Percentiles rank a stretch among this genome's conserved stretches.
Evolutionary conservation across 768 basidiomycete species (phyloP).

Genomic region (Serendipita sp.): DNA sequence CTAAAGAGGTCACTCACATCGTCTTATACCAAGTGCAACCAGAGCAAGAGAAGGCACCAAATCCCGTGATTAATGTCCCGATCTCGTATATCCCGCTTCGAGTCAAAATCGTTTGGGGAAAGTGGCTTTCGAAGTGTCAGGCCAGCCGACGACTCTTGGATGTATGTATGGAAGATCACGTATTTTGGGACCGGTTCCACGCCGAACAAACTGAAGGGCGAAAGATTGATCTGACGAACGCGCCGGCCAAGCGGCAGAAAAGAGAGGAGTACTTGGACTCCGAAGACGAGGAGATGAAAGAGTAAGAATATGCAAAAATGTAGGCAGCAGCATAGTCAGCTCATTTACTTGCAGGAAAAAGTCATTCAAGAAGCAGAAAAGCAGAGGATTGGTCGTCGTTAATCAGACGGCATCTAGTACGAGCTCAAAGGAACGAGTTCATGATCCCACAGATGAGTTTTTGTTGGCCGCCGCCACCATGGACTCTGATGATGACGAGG

Average conservation of each 20-base stretch:
- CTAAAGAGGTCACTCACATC: slow-evolving; percentile 46
- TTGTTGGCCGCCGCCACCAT: neutral
- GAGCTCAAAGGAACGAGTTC: too few relatives aligned
- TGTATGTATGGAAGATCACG: neutral
- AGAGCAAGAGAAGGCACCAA: neutral
- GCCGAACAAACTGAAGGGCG: neutral
- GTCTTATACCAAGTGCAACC: slow-evolving; percentile 22
- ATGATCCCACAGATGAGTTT: neutral
- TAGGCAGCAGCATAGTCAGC: neutral
- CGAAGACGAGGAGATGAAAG: neutral
- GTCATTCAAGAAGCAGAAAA: neutral
- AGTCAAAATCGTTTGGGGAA: neutral
- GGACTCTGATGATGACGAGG: neutral
- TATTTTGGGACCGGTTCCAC: neutral
- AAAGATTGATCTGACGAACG: neutral
- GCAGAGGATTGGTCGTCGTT: neutral
- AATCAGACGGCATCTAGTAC: neutral
- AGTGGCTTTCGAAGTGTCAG: neutral
- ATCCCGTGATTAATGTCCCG: neutral
- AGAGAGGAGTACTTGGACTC: neutral
- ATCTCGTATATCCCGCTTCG: neutral
- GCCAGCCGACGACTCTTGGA: neutral
- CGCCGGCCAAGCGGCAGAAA: neutral
- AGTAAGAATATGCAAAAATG: neutral
- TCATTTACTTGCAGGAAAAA: neutral